Evolutionary conservation across 2,329 filamentous ascomycete species (phyloP).

Genomic region (Calonectria ilicicola): DNA sequence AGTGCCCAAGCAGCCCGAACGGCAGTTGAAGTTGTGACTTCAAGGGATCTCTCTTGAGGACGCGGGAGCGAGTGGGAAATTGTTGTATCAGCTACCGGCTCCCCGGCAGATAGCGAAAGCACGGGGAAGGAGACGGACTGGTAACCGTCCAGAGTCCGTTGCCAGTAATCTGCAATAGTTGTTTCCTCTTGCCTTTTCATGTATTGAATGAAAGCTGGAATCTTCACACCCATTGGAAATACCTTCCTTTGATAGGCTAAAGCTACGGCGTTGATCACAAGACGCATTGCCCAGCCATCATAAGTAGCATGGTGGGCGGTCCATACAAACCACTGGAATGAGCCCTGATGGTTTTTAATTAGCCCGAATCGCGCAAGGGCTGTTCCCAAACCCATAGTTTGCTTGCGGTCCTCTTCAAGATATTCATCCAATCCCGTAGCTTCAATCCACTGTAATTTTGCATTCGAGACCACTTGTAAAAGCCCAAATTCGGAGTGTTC

Average conservation of each 20-base stretch:
- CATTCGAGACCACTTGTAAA: slow-evolving; percentile 16
- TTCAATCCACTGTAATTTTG: slow-evolving; percentile 11
- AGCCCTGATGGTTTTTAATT: not conserved
- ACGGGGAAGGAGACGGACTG: slow-evolving; percentile 15
- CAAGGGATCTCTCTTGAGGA: not conserved
- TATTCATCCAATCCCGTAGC: not conserved
- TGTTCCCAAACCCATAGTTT: slow-evolving; percentile 18
- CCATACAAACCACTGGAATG: slow-evolving; percentile 32
- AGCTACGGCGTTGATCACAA: slow-evolving; percentile 27
- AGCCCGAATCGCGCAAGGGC: slow-evolving; percentile 12
- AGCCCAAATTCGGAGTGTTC: not conserved
- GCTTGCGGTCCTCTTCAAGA: not conserved
- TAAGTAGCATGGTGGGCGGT: slow-evolving; percentile 45
- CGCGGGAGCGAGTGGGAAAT: not conserved
- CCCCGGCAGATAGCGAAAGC: not conserved
- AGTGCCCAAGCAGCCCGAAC: slow-evolving; percentile 46
- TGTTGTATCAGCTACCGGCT: not conserved
- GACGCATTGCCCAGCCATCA: slow-evolving; percentile 42
- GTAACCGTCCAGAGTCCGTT: not conserved
- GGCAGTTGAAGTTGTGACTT: slow-evolving; percentile 22
- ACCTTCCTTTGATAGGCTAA: slow-evolving; percentile 13
- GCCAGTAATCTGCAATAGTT: slow-evolving; percentile 10
- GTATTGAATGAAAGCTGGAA: slow-evolving; percentile 17
- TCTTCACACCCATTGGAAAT: not conserved
- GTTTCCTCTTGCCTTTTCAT: not conserved